Conservation (phyloP, 768 basidiomycete genomes). For the Termitomyces sp. region DNA sequence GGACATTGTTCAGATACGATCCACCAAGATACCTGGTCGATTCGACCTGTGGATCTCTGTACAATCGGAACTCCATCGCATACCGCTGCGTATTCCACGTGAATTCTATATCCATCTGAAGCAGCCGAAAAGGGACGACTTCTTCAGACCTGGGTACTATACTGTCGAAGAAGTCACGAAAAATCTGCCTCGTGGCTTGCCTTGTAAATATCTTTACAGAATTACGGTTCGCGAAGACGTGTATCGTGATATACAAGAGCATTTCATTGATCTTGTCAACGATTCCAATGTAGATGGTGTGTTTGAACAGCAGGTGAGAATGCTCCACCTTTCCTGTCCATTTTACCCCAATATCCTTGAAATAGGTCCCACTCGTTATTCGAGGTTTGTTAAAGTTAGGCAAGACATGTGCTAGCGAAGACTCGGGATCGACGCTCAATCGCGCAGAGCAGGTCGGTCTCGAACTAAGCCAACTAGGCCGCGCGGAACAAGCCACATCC, state of each 20-base stretch:
- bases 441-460: slow-evolving; percentile 78
- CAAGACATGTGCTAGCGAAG: slow-evolving; percentile 68
- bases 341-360: not conserved
- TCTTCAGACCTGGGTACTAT: slow-evolving; percentile 70
- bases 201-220: slow-evolving; percentile 77
- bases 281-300: slow-evolving; percentile 94
- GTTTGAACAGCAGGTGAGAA: slow-evolving; percentile 81
- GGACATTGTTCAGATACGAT: slow-evolving; percentile 91
- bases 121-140: slow-evolving; percentile 44
- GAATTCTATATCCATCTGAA: slow-evolving; percentile 94
- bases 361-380: slow-evolving; percentile 73
- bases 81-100: slow-evolving; percentile 81
- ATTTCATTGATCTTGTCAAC: slow-evolving; percentile 89
- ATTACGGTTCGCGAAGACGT: slow-evolving; percentile 77
- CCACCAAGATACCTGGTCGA: slow-evolving; percentile 70
- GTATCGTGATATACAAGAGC: slow-evolving; percentile 80
- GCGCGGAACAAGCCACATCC: slow-evolving; percentile 48
- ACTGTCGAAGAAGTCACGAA: slow-evolving; percentile 65
- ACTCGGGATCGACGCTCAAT: slow-evolving; percentile 67
- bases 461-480: slow-evolving; percentile 77
- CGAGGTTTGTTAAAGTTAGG: slow-evolving; percentile 83
- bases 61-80: slow-evolving; percentile 69
- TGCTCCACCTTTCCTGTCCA: not conserved
- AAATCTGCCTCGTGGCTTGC: slow-evolving; percentile 73
- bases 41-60: slow-evolving; percentile 87